phyloP scores from a whole-genome alignment of 768 basidiomycete species.

The Hygrophoropsis aurantiaca region DNA sequence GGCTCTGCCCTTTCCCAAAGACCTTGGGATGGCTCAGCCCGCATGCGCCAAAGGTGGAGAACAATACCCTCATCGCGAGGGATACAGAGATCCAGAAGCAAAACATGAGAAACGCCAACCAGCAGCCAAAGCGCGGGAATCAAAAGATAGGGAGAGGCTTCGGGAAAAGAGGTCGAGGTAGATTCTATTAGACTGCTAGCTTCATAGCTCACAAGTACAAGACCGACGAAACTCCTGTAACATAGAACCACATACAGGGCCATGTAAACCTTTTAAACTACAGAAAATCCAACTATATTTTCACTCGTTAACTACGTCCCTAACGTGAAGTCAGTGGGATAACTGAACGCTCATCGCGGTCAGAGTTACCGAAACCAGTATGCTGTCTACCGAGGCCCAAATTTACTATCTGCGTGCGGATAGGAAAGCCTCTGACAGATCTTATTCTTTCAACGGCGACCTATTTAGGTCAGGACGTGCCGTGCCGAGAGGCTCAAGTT shows the following conservation, averaged over 20 bases:
- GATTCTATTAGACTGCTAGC: no score
- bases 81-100: no score
- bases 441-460: not conserved
- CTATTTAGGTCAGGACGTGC: constrained; percentile 4
- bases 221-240: no score
- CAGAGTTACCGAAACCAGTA: not conserved
- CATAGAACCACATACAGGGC: no score
- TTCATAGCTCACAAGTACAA: no score
- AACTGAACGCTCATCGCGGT: not conserved
- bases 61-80: not conserved
- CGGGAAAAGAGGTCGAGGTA: no score
- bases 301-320: not conserved
- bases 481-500: constrained; percentile 5
- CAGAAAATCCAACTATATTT: no score
- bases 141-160: no score
- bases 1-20: not conserved
- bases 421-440: constrained; percentile 2
- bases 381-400: not conserved
- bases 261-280: no score
- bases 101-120: no score
- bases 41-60: no score
- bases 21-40: not conserved
- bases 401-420: not conserved
- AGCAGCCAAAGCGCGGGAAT: no score
- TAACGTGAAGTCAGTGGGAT: not conserved